Percentiles rank a stretch among this genome's conserved stretches.
Conservation (phyloP, 345 rosid species). For the Eucalyptus paniculata region DNA sequence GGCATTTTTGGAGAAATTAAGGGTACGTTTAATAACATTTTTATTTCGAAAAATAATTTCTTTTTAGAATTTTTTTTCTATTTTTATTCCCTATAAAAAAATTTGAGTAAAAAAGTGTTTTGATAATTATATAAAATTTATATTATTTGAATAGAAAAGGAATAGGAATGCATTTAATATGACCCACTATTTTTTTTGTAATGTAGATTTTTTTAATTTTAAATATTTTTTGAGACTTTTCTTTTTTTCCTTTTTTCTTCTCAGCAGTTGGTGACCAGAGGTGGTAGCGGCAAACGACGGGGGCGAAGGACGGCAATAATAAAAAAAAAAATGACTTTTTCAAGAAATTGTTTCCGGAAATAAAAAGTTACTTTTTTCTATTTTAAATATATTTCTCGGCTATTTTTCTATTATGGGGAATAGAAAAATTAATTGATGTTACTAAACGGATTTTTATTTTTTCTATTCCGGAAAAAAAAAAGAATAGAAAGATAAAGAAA, state of each 20-base stretch:
- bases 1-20: neutral
- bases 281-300: fast-evolving
- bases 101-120: too few relatives aligned
- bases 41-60: fast-evolving
- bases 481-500: too few relatives aligned
- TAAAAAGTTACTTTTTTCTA: fast-evolving
- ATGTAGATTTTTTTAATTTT: fast-evolving
- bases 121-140: fast-evolving
- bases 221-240: too few relatives aligned
- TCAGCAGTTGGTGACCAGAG: fast-evolving
- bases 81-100: too few relatives aligned
- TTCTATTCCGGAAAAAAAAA: fast-evolving
- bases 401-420: fast-evolving
- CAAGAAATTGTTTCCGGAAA: fast-evolving
- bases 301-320: fast-evolving
- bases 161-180: fast-evolving
- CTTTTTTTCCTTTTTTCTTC: too few relatives aligned
- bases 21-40: fast-evolving
- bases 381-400: fast-evolving
- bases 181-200: too few relatives aligned
- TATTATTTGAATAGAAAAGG: fast-evolving
- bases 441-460: fast-evolving
- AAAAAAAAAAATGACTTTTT: too few relatives aligned
- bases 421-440: fast-evolving
- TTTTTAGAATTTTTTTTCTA: fast-evolving